A percentile compares a stretch with the other conserved stretches of the same genome.
phyloP scores from a whole-genome alignment of 306 rosid species.

The Trifolium subterraneum region DNA sequence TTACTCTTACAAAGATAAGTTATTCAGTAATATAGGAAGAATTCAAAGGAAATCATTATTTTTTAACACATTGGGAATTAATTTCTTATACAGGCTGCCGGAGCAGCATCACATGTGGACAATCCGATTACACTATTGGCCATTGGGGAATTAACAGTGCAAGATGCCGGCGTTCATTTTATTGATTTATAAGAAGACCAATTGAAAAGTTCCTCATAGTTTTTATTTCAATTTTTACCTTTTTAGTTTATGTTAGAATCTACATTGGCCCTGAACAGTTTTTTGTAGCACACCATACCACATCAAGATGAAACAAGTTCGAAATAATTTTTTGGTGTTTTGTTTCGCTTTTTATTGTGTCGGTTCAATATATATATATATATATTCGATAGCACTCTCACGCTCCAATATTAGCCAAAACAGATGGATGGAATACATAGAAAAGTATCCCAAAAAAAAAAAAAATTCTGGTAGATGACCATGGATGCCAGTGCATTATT shows the following conservation, averaged over 20 bases:
- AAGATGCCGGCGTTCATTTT: conserved; percentile 11
- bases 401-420: background rate
- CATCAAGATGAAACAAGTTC: background rate
- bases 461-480: background rate
- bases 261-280: background rate
- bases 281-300: background rate
- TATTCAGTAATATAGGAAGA: background rate
- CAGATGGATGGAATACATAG: background rate
- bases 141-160: conserved; percentile 9
- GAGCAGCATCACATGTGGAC: conserved; percentile 7
- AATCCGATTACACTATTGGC: conserved; percentile 2
- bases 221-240: conserved; percentile 8
- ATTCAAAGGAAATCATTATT: background rate
- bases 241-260: background rate
- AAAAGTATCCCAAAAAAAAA: background rate
- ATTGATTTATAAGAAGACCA: conserved; percentile 30
- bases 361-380: background rate
- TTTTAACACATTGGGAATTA: background rate
- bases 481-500: no score
- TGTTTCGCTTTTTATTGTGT: background rate
- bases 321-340: background rate
- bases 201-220: background rate
- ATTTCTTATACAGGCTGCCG: conserved; percentile 33
- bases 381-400: background rate
- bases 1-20: background rate